Base-by-base conservation (phyloP, 495 filamentous ascomycete genomes). In the Tuber brumale region DNA sequence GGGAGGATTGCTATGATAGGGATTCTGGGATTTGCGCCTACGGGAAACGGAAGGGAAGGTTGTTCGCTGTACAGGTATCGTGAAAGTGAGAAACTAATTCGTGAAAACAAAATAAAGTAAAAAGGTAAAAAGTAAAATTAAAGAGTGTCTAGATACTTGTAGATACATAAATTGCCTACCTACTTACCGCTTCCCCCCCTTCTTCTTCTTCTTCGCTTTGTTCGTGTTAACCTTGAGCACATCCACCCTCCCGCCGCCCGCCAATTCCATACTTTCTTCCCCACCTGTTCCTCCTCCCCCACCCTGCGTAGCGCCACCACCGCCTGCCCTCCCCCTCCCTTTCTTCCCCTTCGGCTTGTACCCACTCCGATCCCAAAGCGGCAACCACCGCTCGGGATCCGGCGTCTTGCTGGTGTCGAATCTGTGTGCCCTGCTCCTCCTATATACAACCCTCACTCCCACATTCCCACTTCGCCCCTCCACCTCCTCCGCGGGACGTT, bases 311-410 rank as follows among this genome's bases (percentile, higher is more conserved):
- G 91, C 86, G 2, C 82, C 82, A 19, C 76, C 78, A 69, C 92
- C 92, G 23, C 88, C 90, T 82, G 89, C 90, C 86, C 92, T 92
- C 87, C 93, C 94, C 94, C 94, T 78, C 95, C 95, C 85, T 90
- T 93, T 93, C 87, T 97, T 97, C 84, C 90, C 91, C 18, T 94
- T 94, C 85, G 96, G 97, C 71, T 91, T 86, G 85, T 97, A 99
- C 69, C 88, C 91, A 77, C 92, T 96, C 23, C 95, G 88, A 81
- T 99, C 95, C 71, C 91, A 88, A 75, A 98, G 85, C 37, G 95
- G 95, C 75, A 98, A 84, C 95, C 95, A 99, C 71, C 95, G 86
- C 85, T 99, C 96, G 1, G 92, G 91, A 81, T 98, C 95, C 9
- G 92, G 86, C 69, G 88, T 89, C 87, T 94, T 97, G 80, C 85